phyloP scores from a whole-genome alignment of 2,329 filamentous ascomycete genomes.

The Colletotrichum chlorophyti region DNA sequence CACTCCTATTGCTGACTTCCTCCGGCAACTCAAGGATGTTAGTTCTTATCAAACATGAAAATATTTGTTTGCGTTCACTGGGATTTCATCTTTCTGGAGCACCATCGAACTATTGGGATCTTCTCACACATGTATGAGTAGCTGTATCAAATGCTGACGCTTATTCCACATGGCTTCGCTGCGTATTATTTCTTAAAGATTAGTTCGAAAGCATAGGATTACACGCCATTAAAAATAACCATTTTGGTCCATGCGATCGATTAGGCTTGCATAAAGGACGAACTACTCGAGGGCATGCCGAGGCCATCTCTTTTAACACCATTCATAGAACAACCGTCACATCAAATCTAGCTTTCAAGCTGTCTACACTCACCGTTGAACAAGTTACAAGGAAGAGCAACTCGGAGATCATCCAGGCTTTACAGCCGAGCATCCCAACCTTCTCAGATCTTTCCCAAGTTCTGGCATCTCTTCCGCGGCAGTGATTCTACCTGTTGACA shows the following conservation, averaged over 20 bases:
- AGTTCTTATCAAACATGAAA: slow-evolving; percentile 41
- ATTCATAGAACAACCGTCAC: slow-evolving; percentile 42
- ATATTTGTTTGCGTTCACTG: slow-evolving; percentile 45
- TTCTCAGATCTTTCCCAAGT: slow-evolving; percentile 33
- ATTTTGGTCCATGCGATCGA: slow-evolving; percentile 46
- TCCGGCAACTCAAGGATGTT: slow-evolving; percentile 38
- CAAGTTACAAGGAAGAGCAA: slow-evolving; percentile 37
- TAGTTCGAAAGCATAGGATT: slow-evolving; percentile 44
- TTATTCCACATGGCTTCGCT: slow-evolving; percentile 38
- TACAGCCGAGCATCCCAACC: slow-evolving; percentile 26
- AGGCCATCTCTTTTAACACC: slow-evolving; percentile 37
- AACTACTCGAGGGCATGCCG: slow-evolving; percentile 40
- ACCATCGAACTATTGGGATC: slow-evolving; percentile 44
- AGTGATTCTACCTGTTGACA: slow-evolving; percentile 41
- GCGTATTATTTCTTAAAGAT: slow-evolving; percentile 45
- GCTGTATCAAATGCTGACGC: not conserved
- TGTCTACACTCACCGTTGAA: slow-evolving; percentile 44
- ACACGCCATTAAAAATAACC: slow-evolving; percentile 39
- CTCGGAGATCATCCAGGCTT: slow-evolving; percentile 33
- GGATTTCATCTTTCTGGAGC: slow-evolving; percentile 44
- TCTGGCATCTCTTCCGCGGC: slow-evolving; percentile 39
- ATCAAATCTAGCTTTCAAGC: slow-evolving; percentile 49
- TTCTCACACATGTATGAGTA: not conserved
- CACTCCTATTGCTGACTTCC: slow-evolving; percentile 39
- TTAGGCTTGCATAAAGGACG: slow-evolving; percentile 41